phyloP scores from a whole-genome alignment of 2,329 filamentous ascomycete genomes.

The Meredithiella fracta region DNA sequence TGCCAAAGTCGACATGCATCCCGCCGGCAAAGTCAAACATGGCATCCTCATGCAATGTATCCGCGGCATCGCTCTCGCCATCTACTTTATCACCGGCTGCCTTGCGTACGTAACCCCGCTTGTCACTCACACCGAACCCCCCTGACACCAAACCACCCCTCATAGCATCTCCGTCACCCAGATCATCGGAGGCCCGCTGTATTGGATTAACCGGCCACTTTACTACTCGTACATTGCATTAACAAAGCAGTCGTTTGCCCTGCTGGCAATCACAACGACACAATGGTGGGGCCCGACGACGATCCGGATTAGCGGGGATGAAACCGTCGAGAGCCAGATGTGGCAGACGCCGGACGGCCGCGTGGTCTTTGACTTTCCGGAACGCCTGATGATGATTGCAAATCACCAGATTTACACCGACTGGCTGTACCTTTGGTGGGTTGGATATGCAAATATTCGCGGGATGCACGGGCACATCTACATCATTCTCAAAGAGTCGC shows the following conservation, averaged over 20 bases:
- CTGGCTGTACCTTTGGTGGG: constrained; percentile 90
- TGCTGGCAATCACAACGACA: constrained; percentile 63
- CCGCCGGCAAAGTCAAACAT: constrained; percentile 39
- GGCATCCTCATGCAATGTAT: constrained; percentile 32
- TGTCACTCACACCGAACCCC: background rate
- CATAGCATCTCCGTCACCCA: constrained; percentile 52
- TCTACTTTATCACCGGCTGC: constrained; percentile 36
- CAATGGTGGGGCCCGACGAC: constrained; percentile 77
- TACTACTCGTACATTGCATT: constrained; percentile 79
- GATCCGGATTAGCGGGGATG: constrained; percentile 70
- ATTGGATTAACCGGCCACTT: constrained; percentile 56
- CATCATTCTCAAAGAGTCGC: constrained; percentile 77
- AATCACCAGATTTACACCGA: constrained; percentile 89
- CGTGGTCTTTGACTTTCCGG: constrained; percentile 63
- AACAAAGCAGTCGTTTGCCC: constrained; percentile 70
- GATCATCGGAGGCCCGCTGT: constrained; percentile 58
- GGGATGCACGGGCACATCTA: constrained; percentile 73
- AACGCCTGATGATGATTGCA: constrained; percentile 67
- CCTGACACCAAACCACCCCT: background rate
- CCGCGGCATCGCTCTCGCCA: constrained; percentile 32
- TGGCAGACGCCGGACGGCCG: constrained; percentile 52
- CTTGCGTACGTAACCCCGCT: constrained; percentile 27
- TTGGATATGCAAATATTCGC: constrained; percentile 61
- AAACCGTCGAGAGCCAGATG: constrained; percentile 61
- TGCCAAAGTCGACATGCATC: constrained; percentile 24